phyloP scores from a whole-genome alignment of 768 basidiomycete species.

The Suillus lakei region DNA sequence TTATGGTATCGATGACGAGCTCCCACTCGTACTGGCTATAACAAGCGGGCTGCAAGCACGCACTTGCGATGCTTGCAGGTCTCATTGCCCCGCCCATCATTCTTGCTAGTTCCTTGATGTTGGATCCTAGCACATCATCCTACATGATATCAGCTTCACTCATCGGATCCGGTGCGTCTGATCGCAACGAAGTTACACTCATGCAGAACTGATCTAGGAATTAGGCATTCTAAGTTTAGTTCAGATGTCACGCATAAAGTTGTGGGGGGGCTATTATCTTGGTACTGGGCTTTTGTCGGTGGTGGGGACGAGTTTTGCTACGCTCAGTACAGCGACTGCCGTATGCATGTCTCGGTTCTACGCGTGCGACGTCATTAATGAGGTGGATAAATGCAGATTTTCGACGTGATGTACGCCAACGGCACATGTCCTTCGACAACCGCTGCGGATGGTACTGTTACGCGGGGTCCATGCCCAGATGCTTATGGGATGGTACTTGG shows the following conservation, averaged over 20 bases:
- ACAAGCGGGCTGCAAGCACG: slow-evolving; percentile 76
- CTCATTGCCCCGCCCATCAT: slow-evolving; percentile 86
- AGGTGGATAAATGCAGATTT: slow-evolving; percentile 51
- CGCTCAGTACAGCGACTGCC: slow-evolving; percentile 72
- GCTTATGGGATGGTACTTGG: slow-evolving; percentile 82
- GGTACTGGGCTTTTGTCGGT: slow-evolving; percentile 85
- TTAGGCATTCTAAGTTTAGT: slow-evolving; percentile 77
- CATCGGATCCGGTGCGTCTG: slow-evolving; percentile 70
- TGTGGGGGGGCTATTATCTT: slow-evolving; percentile 68
- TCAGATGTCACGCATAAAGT: slow-evolving; percentile 73
- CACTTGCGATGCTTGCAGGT: slow-evolving; percentile 83
- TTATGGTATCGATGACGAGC: slow-evolving; percentile 71
- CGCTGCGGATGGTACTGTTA: slow-evolving; percentile 60
- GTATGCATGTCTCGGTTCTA: slow-evolving; percentile 39
- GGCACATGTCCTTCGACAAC: slow-evolving; percentile 74
- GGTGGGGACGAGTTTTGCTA: slow-evolving; percentile 82
- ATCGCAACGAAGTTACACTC: background rate
- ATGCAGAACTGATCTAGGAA: background rate
- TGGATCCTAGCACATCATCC: slow-evolving; percentile 61
- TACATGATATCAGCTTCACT: slow-evolving; percentile 85
- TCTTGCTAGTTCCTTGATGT: slow-evolving; percentile 64
- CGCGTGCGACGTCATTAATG: background rate
- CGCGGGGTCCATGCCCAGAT: slow-evolving; percentile 70
- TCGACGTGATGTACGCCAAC: slow-evolving; percentile 75
- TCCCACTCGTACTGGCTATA: slow-evolving; percentile 76